Conservation (phyloP, 306 rosid species). For the Argentina anserina region DNA sequence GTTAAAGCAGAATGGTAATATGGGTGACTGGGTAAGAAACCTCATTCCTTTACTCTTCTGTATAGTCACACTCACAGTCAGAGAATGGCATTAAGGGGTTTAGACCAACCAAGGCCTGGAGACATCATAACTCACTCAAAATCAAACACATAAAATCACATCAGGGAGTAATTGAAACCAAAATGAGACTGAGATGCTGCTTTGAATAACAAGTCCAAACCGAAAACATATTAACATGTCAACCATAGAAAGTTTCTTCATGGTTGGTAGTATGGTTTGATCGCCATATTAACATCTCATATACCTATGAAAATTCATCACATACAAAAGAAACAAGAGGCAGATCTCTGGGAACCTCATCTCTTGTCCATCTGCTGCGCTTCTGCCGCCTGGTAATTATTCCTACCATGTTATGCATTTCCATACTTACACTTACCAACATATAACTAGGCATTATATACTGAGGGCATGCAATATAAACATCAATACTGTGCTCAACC, state of each 20-base stretch:
- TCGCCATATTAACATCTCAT: not conserved
- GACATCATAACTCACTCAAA: not conserved
- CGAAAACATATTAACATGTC: constrained; percentile 20
- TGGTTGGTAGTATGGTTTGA: constrained; percentile 24
- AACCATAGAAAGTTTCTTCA: constrained; percentile 21
- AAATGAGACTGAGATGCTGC: not conserved
- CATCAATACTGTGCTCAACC: constrained; percentile 5
- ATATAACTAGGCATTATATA: constrained; percentile 8
- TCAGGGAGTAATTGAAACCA: not conserved
- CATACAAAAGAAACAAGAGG: constrained; percentile 2
- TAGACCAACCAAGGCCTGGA: not conserved
- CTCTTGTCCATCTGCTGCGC: not conserved
- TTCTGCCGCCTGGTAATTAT: not conserved
- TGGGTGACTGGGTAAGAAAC: not conserved
- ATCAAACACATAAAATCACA: not conserved
- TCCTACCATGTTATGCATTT: not conserved
- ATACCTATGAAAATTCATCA: not conserved
- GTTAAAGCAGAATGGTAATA: not conserved
- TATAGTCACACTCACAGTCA: not conserved
- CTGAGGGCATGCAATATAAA: constrained; percentile 8
- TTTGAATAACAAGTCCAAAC: not conserved
- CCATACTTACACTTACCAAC: not conserved
- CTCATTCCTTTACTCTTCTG: not conserved
- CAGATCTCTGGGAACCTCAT: not conserved
- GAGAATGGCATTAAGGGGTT: not conserved